These are phyloP conservation scores for Chlamydomonas applanata DNA, from an alignment of 139 green algal genomes.

Conservation along the genomic window DNA sequence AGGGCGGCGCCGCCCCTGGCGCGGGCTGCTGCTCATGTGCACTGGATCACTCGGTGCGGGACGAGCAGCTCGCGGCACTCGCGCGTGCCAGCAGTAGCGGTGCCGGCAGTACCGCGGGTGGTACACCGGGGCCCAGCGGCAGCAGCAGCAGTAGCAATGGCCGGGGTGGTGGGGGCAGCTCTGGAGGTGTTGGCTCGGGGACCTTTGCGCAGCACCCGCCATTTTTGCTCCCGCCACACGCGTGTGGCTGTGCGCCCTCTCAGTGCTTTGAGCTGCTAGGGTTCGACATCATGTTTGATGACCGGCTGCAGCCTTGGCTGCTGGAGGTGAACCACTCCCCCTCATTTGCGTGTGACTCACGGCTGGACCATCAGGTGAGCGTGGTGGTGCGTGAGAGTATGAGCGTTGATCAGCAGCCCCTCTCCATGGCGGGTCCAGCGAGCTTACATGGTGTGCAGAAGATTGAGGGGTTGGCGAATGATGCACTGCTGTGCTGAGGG, in stretches of 20 bases:
- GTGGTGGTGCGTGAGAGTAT: neutral
- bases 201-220: neutral
- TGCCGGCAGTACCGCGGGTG: too few relatives aligned
- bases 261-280: slow-evolving; percentile 76
- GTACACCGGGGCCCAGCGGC: neutral
- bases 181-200: neutral
- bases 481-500: too few relatives aligned
- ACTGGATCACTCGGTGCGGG: neutral
- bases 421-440: too few relatives aligned
- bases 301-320: slow-evolving; percentile 64
- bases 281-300: slow-evolving; percentile 70
- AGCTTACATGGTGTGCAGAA: neutral
- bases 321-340: slow-evolving; percentile 84
- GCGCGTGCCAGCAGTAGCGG: too few relatives aligned
- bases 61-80: neutral
- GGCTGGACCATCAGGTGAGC: slow-evolving; percentile 41
- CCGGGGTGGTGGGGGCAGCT: neutral
- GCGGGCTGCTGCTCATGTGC: too few relatives aligned
- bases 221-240: neutral
- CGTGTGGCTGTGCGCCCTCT: slow-evolving; percentile 29
- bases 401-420: too few relatives aligned
- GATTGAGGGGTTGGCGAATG: too few relatives aligned
- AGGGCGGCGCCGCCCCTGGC: too few relatives aligned
- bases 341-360: slow-evolving; percentile 61
- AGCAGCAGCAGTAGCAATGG: neutral